Percentiles rank a stretch among this genome's conserved stretches.
phyloP scores from a whole-genome alignment of 352 stramenopile species.

The Pythium sp. region DNA sequence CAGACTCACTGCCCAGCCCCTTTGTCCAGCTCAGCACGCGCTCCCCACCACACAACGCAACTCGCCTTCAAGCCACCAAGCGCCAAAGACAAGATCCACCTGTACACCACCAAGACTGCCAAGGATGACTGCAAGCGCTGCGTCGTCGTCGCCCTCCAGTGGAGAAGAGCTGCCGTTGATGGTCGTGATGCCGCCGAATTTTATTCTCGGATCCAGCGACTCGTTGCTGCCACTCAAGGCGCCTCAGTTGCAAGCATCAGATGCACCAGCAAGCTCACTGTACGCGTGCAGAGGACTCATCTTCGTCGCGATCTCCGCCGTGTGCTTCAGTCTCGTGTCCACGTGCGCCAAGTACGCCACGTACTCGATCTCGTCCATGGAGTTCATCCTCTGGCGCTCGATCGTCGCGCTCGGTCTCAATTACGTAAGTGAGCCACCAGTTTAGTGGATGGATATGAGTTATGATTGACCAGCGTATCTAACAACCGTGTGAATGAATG shows the following conservation, averaged over 20 bases:
- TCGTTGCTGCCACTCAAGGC: not conserved
- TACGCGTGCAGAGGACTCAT: slow-evolving; percentile 5
- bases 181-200: not conserved
- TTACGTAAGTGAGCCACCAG: slow-evolving; percentile 35
- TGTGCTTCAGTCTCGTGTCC: slow-evolving; percentile 84
- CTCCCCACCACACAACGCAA: not conserved
- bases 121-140: not conserved
- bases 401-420: slow-evolving; percentile 54
- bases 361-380: slow-evolving; percentile 74
- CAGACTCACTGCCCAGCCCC: not conserved
- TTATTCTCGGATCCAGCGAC: not conserved
- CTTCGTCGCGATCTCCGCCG: slow-evolving; percentile 63
- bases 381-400: slow-evolving; percentile 80
- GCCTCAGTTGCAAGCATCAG: not conserved
- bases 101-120: not conserved
- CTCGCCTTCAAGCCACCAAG: not conserved
- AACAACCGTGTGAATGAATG: not conserved
- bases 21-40: not conserved
- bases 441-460: not conserved
- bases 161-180: not conserved
- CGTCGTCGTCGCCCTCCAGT: not conserved
- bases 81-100: not conserved
- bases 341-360: slow-evolving; percentile 76
- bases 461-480: not conserved
- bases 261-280: not conserved